Evolutionary conservation across 371 early-diverging fungal species (phyloP).

Genomic region (Actinomortierella ambigua): DNA sequence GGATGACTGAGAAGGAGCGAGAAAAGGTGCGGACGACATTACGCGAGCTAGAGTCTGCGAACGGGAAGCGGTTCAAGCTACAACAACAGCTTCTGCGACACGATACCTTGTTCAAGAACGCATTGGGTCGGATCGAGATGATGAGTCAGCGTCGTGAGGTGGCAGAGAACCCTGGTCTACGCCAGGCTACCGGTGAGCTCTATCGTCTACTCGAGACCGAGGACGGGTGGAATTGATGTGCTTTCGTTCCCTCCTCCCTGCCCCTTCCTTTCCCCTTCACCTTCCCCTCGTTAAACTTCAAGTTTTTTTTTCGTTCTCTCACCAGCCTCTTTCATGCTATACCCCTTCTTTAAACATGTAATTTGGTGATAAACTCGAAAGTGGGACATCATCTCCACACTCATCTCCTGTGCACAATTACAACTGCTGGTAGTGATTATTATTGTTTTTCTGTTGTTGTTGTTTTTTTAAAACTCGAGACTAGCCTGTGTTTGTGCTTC

Average conservation of each 20-base stretch:
- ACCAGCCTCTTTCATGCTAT: too few relatives aligned
- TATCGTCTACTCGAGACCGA: conserved; percentile 24
- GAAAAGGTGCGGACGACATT: conserved; percentile 17
- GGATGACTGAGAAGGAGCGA: conserved; percentile 18
- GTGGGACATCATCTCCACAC: too few relatives aligned
- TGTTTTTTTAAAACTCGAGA: too few relatives aligned
- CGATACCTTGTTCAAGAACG: conserved; percentile 24
- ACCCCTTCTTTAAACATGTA: too few relatives aligned
- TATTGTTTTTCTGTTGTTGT: too few relatives aligned
- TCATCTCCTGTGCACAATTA: too few relatives aligned
- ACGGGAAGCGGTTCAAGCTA: conserved; percentile 16
- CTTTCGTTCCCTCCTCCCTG: conserved; percentile 7
- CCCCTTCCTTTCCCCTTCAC: neutral
- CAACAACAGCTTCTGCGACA: conserved; percentile 23
- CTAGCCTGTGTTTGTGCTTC: too few relatives aligned
- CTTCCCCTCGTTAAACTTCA: neutral
- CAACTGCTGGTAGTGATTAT: too few relatives aligned
- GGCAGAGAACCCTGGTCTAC: conserved; percentile 15
- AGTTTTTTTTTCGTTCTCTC: neutral
- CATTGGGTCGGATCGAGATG: conserved; percentile 21
- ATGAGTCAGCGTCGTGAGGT: conserved; percentile 22
- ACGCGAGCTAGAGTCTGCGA: conserved; percentile 18
- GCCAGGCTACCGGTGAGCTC: conserved; percentile 30
- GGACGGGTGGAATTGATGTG: conserved; percentile 13
- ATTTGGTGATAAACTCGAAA: too few relatives aligned